Evolutionary conservation across 2,329 filamentous ascomycete genomes (phyloP), one percentile per base, ranked within the genome.

Genomic region (Byssothecium circinans): DNA sequence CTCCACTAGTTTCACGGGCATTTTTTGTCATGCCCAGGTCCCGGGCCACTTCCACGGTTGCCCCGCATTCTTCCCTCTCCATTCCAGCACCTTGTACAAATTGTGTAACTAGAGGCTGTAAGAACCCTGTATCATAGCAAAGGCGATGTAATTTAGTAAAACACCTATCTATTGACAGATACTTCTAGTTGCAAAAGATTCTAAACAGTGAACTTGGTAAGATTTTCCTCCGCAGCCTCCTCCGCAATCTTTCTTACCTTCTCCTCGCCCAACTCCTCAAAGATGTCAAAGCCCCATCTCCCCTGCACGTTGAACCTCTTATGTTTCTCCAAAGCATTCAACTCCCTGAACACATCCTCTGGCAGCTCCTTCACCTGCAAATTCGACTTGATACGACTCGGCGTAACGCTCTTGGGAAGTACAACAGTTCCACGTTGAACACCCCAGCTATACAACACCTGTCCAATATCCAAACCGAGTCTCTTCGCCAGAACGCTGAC

Each of bases 391-490:
- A 95, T 90, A 30, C 89, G 81, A 44, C 76, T 76, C 55, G 84
- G 80, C 54, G 82, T 90, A 45, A 91, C 86, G 42, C 82, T 87
- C 79, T 95, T 95, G 56, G 89, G 89, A 61, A 95, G 88, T 41
- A 95, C 88, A 53, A 83, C 87, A 76, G 86, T 89, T 49, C 86
- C 88, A 68, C 89, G 84, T 67, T 87, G 82, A 47, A 92, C 74
- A 52, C 88, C 89, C 88, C 89, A 95, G 57, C 82, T 77, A 55
- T 94, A 74, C 60, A 92, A 74, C 47, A 89, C 80, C 78, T 94
- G 87, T 74, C 90, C 85, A 15, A 81, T 77, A 15, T 84, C 83
- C 76, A 83, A 83, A 61, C 79, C 80, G 72, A 87, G 84, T 20
- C 52, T 45, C 25, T 36, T 47, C n/a, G n/a, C n/a, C n/a, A n/a